Conservation (phyloP, 257 asterid genomes). For the Knoxia roxburghii region DNA sequence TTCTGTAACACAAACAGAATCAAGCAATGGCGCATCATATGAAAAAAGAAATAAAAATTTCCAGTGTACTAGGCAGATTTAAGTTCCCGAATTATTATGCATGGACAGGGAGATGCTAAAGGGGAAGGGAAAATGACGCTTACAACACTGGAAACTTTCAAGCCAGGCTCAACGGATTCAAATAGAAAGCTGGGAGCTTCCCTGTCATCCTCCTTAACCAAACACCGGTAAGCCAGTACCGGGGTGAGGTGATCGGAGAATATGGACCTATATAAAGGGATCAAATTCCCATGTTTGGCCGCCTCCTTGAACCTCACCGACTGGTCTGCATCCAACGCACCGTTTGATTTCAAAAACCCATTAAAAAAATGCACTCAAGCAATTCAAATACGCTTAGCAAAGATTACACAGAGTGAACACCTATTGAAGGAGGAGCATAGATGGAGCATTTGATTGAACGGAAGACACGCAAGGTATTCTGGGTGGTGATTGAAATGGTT, state of each 20-base stretch:
- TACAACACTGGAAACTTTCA: slow-evolving; percentile 70
- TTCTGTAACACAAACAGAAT: not conserved
- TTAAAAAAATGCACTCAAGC: not conserved
- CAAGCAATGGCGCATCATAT: not conserved
- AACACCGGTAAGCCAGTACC: slow-evolving; percentile 89
- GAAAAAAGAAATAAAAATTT: too few relatives aligned
- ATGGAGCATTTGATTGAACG: slow-evolving; percentile 49
- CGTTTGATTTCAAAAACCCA: slow-evolving; percentile 10
- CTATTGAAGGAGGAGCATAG: slow-evolving; percentile 31
- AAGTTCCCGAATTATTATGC: not conserved
- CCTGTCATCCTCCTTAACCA: slow-evolving; percentile 89
- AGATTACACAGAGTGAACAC: slow-evolving; percentile 21
- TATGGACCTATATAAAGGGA: slow-evolving; percentile 67
- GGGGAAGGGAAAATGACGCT: slow-evolving; percentile 18
- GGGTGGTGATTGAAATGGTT: slow-evolving; percentile 25
- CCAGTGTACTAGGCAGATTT: not conserved
- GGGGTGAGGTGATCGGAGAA: slow-evolving; percentile 93
- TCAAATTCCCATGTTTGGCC: slow-evolving; percentile 76
- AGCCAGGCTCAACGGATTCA: slow-evolving; percentile 87
- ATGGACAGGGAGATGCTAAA: not conserved
- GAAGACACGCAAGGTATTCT: slow-evolving; percentile 7
- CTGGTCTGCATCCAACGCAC: slow-evolving; percentile 43
- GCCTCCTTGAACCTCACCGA: slow-evolving; percentile 83
- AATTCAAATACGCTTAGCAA: not conserved
- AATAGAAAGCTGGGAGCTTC: slow-evolving; percentile 97